These are phyloP conservation scores for Parasarocladium wereldwijsianum DNA, from an alignment of 2,329 filamentous ascomycete species.

Conservation along the genomic window DNA sequence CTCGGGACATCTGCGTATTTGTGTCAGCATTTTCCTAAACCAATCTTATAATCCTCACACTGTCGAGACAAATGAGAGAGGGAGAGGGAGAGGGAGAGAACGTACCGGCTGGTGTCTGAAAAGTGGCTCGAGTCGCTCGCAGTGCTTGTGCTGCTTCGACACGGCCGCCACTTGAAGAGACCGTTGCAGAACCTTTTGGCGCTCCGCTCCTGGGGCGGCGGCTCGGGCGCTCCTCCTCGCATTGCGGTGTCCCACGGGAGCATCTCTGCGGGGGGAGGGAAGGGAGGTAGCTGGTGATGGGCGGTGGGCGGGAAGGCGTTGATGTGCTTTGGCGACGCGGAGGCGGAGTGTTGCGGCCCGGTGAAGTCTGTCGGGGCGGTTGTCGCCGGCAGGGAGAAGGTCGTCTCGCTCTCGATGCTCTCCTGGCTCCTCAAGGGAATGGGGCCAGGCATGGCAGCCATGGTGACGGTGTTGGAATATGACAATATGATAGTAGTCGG, in stretches of 20 bases:
- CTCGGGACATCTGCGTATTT: slow-evolving; percentile 20
- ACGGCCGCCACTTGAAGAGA: slow-evolving; percentile 1
- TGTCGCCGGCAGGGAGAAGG: slow-evolving; percentile 16
- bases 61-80: neutral
- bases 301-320: slow-evolving; percentile 5
- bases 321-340: slow-evolving; percentile 6
- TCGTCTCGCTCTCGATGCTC: slow-evolving; percentile 14
- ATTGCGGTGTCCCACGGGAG: slow-evolving; percentile 2
- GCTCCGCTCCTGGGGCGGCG: neutral
- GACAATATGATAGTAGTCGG: neutral
- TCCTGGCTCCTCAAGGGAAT: slow-evolving; percentile 15
- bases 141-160: neutral
- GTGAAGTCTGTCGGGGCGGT: slow-evolving; percentile 17
- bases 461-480: neutral
- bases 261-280: too few species aligned
- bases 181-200: slow-evolving; percentile 3
- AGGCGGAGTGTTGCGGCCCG: slow-evolving; percentile 8
- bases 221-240: neutral
- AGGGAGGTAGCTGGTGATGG: slow-evolving; percentile 1
- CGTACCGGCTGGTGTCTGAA: slow-evolving; percentile 2
- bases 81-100: neutral
- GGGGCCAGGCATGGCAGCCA: too few species aligned
- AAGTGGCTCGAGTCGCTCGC: neutral
- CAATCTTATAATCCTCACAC: too few species aligned
- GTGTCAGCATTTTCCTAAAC: too few species aligned